Evolutionary conservation across 192 early-diverging fungal species (phyloP).

Genomic region (Thoreauomyces humboldtii): DNA sequence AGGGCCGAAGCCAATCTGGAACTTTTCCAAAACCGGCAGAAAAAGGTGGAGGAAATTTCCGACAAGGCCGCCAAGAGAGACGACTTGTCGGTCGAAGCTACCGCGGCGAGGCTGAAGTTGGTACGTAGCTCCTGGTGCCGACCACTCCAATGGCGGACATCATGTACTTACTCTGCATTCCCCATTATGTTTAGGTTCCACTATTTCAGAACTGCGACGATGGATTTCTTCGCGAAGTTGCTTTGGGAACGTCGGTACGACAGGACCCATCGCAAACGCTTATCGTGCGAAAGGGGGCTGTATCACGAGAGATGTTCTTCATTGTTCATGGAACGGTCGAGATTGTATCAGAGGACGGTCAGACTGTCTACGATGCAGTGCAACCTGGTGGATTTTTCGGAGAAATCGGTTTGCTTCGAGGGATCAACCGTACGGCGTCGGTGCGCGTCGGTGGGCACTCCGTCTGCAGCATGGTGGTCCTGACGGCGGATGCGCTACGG

Average conservation of each 20-base stretch:
- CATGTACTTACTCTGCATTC: neutral
- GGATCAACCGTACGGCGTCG: constrained; percentile 44
- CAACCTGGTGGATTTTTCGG: constrained; percentile 54
- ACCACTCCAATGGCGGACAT: neutral
- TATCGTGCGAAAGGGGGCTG: constrained; percentile 48
- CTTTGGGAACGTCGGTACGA: constrained; percentile 40
- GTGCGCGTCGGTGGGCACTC: constrained; percentile 36
- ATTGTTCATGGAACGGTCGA: constrained; percentile 49
- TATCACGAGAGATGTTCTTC: constrained; percentile 51
- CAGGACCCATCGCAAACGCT: constrained; percentile 32
- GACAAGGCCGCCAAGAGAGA: constrained; percentile 10
- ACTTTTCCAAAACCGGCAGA: constrained; percentile 40
- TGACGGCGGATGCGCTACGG: constrained; percentile 37
- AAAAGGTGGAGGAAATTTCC: constrained; percentile 31
- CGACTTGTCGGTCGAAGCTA: constrained; percentile 46
- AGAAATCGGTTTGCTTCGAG: constrained; percentile 50
- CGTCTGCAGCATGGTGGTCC: constrained; percentile 39
- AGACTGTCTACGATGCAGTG: constrained; percentile 46
- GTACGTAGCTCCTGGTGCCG: constrained; percentile 8
- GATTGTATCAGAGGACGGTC: constrained; percentile 50
- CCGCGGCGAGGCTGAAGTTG: constrained; percentile 35
- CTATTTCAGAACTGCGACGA: constrained; percentile 43
- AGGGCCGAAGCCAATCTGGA: constrained; percentile 50
- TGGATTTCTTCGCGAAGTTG: constrained; percentile 44
- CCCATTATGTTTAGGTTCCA: constrained; percentile 30